A percentile compares a stretch with the other conserved stretches of the same genome.
Conservation (phyloP, 2,329 filamentous ascomycete genomes). For the Trichoderma semiorbis region DNA sequence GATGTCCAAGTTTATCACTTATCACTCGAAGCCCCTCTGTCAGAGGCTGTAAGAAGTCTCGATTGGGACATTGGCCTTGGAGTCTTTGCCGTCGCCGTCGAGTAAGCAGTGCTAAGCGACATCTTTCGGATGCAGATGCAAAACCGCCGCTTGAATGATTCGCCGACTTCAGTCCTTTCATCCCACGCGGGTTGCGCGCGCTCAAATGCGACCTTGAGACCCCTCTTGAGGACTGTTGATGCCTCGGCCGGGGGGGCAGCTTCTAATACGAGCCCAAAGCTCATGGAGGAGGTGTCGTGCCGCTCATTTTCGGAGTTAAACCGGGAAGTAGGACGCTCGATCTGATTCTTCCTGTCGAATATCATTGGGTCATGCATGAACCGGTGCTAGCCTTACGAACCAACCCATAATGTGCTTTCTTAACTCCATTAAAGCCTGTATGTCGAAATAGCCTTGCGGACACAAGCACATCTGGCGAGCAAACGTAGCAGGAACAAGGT, state of each 20-base stretch:
- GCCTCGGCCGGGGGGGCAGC: neutral
- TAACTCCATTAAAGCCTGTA: fast-evolving
- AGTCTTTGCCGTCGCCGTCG: neutral
- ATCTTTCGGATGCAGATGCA: neutral
- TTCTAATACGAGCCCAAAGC: neutral
- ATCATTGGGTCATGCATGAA: neutral
- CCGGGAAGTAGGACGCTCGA: neutral
- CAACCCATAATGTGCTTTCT: neutral
- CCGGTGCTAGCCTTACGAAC: neutral
- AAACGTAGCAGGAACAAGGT: neutral
- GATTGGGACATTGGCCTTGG: neutral
- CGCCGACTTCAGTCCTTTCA: neutral
- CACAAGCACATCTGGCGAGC: neutral
- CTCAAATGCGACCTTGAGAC: neutral
- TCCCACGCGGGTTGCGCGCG: neutral
- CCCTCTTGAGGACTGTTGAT: neutral
- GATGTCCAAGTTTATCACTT: neutral
- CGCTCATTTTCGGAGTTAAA: neutral
- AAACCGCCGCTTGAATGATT: neutral
- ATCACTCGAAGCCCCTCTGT: neutral
- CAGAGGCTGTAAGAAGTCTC: neutral
- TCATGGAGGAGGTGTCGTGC: neutral
- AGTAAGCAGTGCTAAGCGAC: neutral
- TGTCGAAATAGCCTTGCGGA: neutral
- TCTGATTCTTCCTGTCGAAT: too few relatives aligned